Conservation (phyloP, 2,329 filamentous ascomycete genomes). For the Biscogniauxia mediterranea region DNA sequence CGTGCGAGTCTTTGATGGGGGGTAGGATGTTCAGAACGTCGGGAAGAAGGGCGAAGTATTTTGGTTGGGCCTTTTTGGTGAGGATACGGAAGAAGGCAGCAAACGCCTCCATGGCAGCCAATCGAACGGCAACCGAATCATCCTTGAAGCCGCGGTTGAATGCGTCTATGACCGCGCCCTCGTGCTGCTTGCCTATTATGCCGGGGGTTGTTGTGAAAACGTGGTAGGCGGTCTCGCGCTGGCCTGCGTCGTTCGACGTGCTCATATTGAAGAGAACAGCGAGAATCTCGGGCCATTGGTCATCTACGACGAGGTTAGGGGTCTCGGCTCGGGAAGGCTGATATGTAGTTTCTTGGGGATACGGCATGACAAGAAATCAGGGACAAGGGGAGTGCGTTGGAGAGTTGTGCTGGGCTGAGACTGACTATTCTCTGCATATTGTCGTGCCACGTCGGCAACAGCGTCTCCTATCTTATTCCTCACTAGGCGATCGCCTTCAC, state of each 20-base stretch:
- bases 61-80: constrained; percentile 80
- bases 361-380: background rate
- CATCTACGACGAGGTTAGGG: constrained; percentile 51
- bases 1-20: constrained; percentile 85
- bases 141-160: constrained; percentile 94
- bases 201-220: constrained; percentile 94
- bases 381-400: background rate
- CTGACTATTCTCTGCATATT: constrained; percentile 90
- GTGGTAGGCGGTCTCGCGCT: constrained; percentile 89
- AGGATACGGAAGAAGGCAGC: constrained; percentile 93
- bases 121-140: constrained; percentile 76
- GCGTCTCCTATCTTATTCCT: constrained; percentile 96
- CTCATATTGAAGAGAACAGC: constrained; percentile 85
- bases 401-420: constrained; percentile 6
- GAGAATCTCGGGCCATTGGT: constrained; percentile 87
- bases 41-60: constrained; percentile 83
- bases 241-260: constrained; percentile 76
- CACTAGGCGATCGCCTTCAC: constrained; percentile 70
- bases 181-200: constrained; percentile 94
- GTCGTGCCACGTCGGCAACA: constrained; percentile 91
- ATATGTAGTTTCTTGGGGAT: background rate
- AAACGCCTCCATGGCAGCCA: constrained; percentile 95
- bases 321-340: background rate
- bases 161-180: constrained; percentile 82
- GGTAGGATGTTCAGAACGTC: constrained; percentile 93